These are phyloP conservation scores for Vitis riparia DNA, from an alignment of 164 flowering plant species.

Conservation along the genomic window DNA sequence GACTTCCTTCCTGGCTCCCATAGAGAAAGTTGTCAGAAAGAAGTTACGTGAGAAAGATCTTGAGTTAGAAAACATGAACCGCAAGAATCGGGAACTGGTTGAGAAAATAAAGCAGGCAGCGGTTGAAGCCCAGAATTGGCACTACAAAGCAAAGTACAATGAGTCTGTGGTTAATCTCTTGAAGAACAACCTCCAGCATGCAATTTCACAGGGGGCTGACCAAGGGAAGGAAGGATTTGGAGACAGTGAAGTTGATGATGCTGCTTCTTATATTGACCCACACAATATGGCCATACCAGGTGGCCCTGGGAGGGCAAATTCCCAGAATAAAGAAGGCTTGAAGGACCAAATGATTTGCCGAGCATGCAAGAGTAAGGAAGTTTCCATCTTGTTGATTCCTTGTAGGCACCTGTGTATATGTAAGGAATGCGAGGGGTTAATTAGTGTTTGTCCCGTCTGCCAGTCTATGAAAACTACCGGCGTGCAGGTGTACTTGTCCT, in stretches of 20 bases:
- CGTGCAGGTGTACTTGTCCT: slow-evolving; percentile 75
- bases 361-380: slow-evolving; percentile 69
- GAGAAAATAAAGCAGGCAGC: slow-evolving; percentile 75
- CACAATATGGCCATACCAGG: slow-evolving; percentile 29
- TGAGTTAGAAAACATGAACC: slow-evolving; percentile 64
- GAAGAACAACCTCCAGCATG: slow-evolving; percentile 69
- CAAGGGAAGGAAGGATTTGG: slow-evolving; percentile 82
- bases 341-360: slow-evolving; percentile 51
- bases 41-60: slow-evolving; percentile 67
- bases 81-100: slow-evolving; percentile 66
- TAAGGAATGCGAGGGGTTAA: slow-evolving; percentile 64
- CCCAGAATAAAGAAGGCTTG: slow-evolving; percentile 10
- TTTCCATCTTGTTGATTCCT: slow-evolving; percentile 73
- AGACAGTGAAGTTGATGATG: slow-evolving; percentile 78
- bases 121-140: slow-evolving; percentile 76
- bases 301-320: slow-evolving; percentile 21
- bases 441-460: slow-evolving; percentile 74
- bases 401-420: slow-evolving; percentile 89
- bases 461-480: slow-evolving; percentile 57
- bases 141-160: slow-evolving; percentile 67
- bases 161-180: slow-evolving; percentile 65
- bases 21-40: slow-evolving; percentile 58
- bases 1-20: slow-evolving; percentile 48
- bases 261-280: slow-evolving; percentile 60
- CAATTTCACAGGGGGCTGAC: slow-evolving; percentile 61